Base-by-base conservation (phyloP, 768 basidiomycete genomes). In the Leccinum olivaceopallidum region DNA sequence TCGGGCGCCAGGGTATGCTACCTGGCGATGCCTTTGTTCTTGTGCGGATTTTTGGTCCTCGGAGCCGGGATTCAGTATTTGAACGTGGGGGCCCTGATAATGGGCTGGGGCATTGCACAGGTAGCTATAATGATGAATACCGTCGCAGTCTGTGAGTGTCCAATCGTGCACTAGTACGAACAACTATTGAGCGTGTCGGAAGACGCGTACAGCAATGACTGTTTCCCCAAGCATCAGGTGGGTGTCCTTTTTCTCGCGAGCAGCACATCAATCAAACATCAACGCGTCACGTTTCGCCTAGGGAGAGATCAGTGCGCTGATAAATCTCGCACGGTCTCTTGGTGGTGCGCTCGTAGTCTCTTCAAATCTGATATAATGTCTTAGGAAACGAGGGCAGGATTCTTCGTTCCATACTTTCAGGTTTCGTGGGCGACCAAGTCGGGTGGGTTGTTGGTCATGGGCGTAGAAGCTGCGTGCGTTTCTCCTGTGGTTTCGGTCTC, bases 21-120 rank as follows among this genome's bases (percentile, higher is more conserved):
- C 58, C 20, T 77, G 5, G 79, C 76, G 4, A 71, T 79, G 42
- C 75, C 77, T 1, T 65, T 81, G 42, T 81, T 70, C 59, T 37
- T 82, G 52, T 73, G 66, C 5, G 80, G 80, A 18, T 79, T 79
- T 60, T 66, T 80, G 48, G 65, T 75, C 2, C 70, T 82, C 2
- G 80, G 80, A 20, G 76, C 72, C 8, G 75, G 75, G 2, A 64
- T 80, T 42, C 69, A 79, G 56, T 63, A 70, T 20, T 58, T 77
- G 30, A 65, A 67, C 4, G 60, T 73, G n/a, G 60, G 58, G 1
- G 72, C 71, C 0, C 32, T 79, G 34, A 67, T 82, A 6, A 59
- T 82, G 30, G 80, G 81, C 0, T 81, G 80, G 80, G 79, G 78
- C 2, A 71, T 81, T 36, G 79, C 77, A 0, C 71, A 74, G 60